Conservation (phyloP, 768 basidiomycete species). For the Daedaleopsis nitida region DNA sequence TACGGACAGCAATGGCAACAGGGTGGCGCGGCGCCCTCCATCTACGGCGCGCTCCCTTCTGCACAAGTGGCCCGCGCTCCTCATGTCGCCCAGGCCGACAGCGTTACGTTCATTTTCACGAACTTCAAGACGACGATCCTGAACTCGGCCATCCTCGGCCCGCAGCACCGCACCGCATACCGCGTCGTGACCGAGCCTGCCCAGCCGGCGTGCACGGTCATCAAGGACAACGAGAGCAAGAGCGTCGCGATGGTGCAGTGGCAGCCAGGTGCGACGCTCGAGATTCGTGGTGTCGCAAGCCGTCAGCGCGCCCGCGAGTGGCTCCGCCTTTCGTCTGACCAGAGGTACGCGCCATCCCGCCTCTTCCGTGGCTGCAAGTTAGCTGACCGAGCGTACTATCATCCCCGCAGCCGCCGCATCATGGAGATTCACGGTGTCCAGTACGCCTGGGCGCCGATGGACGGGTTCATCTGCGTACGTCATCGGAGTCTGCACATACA, state of each 20-base stretch:
- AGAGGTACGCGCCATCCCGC: slow-evolving; percentile 34
- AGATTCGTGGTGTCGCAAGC: slow-evolving; percentile 49
- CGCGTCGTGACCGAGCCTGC: slow-evolving; percentile 50
- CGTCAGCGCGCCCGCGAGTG: slow-evolving; percentile 54
- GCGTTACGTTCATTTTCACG: slow-evolving; percentile 51
- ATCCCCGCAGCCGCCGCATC: slow-evolving; percentile 33
- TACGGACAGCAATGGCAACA: slow-evolving; percentile 25
- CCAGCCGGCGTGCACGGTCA: slow-evolving; percentile 53
- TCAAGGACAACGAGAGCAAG: slow-evolving; percentile 50
- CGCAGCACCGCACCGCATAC: slow-evolving; percentile 50
- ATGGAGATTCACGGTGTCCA: slow-evolving; percentile 53
- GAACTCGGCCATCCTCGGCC: slow-evolving; percentile 57
- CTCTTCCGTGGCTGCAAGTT: too few species aligned
- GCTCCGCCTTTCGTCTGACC: slow-evolving; percentile 54
- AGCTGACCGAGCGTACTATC: background rate
- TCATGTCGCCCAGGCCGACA: slow-evolving; percentile 29
- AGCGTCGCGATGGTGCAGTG: slow-evolving; percentile 62
- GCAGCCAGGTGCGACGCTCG: slow-evolving; percentile 49
- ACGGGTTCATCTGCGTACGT: slow-evolving; percentile 55
- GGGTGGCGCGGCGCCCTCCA: slow-evolving; percentile 44
- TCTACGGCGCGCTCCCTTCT: slow-evolving; percentile 68
- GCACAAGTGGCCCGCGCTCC: slow-evolving; percentile 31
- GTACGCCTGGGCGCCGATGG: slow-evolving; percentile 60
- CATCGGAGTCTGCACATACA: background rate
- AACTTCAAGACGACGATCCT: slow-evolving; percentile 53